Evolutionary conservation across 371 early-diverging fungal genomes (phyloP), one percentile per base, ranked within the genome.

Genomic region (Syncephalis fuscata): DNA sequence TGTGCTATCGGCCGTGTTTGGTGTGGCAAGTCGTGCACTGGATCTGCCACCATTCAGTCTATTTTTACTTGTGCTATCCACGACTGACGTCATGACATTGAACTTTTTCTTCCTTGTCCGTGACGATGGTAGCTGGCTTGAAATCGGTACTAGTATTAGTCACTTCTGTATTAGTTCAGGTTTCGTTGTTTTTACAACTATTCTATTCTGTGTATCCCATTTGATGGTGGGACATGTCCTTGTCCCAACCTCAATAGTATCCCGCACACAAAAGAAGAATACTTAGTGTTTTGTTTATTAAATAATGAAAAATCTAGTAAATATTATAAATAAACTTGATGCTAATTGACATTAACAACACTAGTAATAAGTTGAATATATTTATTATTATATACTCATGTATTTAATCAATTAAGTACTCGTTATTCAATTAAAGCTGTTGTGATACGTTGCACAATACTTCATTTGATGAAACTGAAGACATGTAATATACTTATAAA

Each of bases 101-200:
- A 88, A 90, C 64, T 95, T 95, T 54, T 95, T 95, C 60, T 95
- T 80, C 57, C 67, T 90, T 47, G 93, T 95, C 4, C 62, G 80
- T 17, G 94, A 93, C 60, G 72, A 78, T 54, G 96, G 96, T 23
- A 80, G 81, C 46, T 93, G 96, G 96, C 67, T 95, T 23, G 96
- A 93, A 59, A 93, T 95, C 53, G 96, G 94, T n/a, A 88, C 89
- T 27, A 82, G 84, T 43, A 92, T 95, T 55, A 82, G 82, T 50
- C 88, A 87, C 50, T 87, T 84, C 56, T 80, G 81, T 52, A 87
- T 87, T 52, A 75, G 87, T 1, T 80, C 80, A 16, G 63, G 85
- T 38, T 92, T 91, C 67, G 77, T 81, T 50, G 69, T 85, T 42
- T 84, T 88, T 53, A 79, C 80, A 46, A 80, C 80, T 43, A 46